These are phyloP conservation scores for Dipodascopsis tothii DNA, from an alignment of 805 yeast species.

Conservation along the genomic window DNA sequence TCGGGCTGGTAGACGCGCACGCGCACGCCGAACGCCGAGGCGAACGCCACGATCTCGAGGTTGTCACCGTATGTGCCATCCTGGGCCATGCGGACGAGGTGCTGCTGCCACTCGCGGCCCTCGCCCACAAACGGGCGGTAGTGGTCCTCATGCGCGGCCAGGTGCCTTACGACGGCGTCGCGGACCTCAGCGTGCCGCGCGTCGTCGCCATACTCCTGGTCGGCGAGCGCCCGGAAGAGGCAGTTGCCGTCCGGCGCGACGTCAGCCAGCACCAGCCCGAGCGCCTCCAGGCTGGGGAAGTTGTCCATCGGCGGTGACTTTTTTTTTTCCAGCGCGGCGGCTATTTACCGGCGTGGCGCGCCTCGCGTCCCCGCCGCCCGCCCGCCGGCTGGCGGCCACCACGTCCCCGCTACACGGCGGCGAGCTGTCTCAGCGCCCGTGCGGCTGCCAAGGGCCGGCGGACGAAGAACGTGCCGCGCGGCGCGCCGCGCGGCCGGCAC, in stretches of 20 bases:
- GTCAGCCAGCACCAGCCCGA: slow-evolving; percentile 34
- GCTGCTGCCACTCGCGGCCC: slow-evolving; percentile 29
- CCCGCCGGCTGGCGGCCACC: too few relatives aligned
- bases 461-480: too few relatives aligned
- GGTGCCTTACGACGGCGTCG: slow-evolving; percentile 29
- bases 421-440: too few relatives aligned
- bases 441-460: too few relatives aligned
- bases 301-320: too few relatives aligned
- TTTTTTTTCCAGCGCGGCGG: too few relatives aligned
- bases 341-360: too few relatives aligned
- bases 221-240: slow-evolving; percentile 37
- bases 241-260: slow-evolving; percentile 40
- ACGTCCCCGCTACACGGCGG: too few relatives aligned
- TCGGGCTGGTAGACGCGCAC: slow-evolving; percentile 36
- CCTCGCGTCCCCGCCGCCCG: too few relatives aligned
- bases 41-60: slow-evolving; percentile 38
- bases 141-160: slow-evolving; percentile 28
- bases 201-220: slow-evolving; percentile 35
- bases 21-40: slow-evolving; percentile 29
- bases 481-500: too few relatives aligned
- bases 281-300: slow-evolving; percentile 32
- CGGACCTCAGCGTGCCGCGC: slow-evolving; percentile 30
- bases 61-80: slow-evolving; percentile 39
- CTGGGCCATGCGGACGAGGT: slow-evolving; percentile 31
- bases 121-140: slow-evolving; percentile 32